These are phyloP conservation scores for Fusarium udum DNA, from an alignment of 2,329 filamentous ascomycete genomes.

Conservation along the genomic window DNA sequence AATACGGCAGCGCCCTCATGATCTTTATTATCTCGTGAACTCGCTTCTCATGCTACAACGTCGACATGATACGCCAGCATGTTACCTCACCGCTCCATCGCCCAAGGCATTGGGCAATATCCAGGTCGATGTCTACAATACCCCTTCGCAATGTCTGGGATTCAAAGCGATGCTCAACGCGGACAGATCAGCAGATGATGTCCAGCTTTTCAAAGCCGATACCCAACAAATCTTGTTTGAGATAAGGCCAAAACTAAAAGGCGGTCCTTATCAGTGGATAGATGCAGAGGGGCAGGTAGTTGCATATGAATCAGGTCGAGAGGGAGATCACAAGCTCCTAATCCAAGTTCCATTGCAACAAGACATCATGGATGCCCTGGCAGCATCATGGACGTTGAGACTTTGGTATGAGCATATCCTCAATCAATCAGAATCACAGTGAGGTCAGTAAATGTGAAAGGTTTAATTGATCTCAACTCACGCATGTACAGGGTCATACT, in stretches of 20 bases:
- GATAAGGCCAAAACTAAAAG: constrained; percentile 3
- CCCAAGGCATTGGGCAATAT: constrained; percentile 17
- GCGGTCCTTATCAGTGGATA: constrained; percentile 20
- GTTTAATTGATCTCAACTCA: neutral
- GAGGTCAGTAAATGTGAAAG: neutral
- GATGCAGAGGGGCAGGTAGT: neutral
- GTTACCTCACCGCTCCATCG: constrained; percentile 27
- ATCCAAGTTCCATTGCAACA: neutral
- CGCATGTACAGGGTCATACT: neutral
- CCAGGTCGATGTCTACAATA: neutral
- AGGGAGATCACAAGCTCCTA: neutral
- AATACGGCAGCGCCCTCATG: neutral
- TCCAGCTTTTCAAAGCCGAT: neutral
- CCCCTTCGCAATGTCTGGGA: rapidly evolving
- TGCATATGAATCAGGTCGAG: neutral
- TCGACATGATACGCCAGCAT: neutral
- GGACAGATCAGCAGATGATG: constrained; percentile 8
- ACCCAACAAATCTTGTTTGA: constrained; percentile 10
- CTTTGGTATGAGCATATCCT: constrained; percentile 16
- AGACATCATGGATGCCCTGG: constrained; percentile 2
- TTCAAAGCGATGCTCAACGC: constrained; percentile 19
- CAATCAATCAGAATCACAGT: neutral
- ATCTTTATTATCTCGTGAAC: constrained; percentile 26
- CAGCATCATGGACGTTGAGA: constrained; percentile 22
- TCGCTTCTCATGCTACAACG: neutral